Conservation (phyloP, 352 stramenopile species). For the Globisporangium okanoganense region DNA sequence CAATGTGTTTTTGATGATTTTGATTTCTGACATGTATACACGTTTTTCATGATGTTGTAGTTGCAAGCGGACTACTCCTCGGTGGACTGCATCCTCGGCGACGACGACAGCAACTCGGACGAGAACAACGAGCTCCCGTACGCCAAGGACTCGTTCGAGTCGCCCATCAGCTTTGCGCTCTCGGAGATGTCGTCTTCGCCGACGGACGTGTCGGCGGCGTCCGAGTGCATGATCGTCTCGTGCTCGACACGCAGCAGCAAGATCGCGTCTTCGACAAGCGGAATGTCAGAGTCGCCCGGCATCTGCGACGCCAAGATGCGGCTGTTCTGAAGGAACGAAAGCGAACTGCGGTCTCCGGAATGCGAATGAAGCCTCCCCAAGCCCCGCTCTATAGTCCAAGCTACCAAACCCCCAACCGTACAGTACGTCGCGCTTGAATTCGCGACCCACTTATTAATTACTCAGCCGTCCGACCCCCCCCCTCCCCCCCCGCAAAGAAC, state of each 20-base stretch:
- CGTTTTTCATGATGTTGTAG: conserved; percentile 3
- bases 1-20: background rate
- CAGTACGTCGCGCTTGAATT: background rate
- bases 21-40: conserved; percentile 10
- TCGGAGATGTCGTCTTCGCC: conserved; percentile 68
- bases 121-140: conserved; percentile 63
- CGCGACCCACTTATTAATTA: conserved; percentile 2
- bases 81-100: conserved; percentile 64
- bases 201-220: conserved; percentile 45
- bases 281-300: background rate
- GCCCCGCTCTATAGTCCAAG: background rate
- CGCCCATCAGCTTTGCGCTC: conserved; percentile 37
- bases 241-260: conserved; percentile 14
- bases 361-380: conserved; percentile 2
- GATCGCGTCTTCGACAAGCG: background rate
- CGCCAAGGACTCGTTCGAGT: conserved; percentile 56
- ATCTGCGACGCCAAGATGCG: background rate
- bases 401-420: background rate
- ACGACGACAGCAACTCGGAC: conserved; percentile 49
- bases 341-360: background rate
- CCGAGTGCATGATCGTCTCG: conserved; percentile 48
- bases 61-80: conserved; percentile 48
- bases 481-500: background rate
- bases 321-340: background rate
- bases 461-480: background rate